Base-by-base conservation (phyloP, 2,329 filamentous ascomycete species). In the Pochonia chlamydosporia region DNA sequence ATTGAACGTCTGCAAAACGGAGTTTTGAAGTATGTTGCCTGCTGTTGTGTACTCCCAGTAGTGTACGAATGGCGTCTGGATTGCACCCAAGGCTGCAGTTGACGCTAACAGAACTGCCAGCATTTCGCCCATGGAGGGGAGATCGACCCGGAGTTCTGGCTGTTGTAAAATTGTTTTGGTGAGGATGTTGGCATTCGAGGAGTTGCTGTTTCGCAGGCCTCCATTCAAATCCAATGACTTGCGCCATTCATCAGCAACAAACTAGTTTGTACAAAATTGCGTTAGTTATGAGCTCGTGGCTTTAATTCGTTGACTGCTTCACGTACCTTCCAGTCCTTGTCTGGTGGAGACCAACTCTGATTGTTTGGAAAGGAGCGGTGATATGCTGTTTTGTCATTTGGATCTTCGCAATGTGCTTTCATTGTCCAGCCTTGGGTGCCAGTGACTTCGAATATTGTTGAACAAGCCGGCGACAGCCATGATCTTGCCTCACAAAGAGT, bases 81-180 rank as follows among this genome's bases (percentile, higher is more conserved):
- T 64, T 2, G 81, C 67, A 8, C 78, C 74, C 37, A 82, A 70
- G 8, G 90, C 72, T 0, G 90, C 63, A 0, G 85, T 88, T 30
- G 78, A 82, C 4, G 81, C 79, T 0, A 79, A 76, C 56, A 90
- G 74, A 0, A 89, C 85, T 0, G 87, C 85, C 0, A 93, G 61
- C 0, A 84, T 83, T 63, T 93, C 88, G 0, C 81, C 82, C n/a
- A 87, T 72, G 3, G 82, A 87, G 0, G 88, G 88, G 0, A 84
- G 62, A 0, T 64, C 58, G 0, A 70, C 63, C 28, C 75, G 68
- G 1, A 88, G 70, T 0, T 48, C 44, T 0, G 66, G 61, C 4
- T 60, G 25, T 0, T 46, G 43, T 0, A 78, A 71, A 5, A 79
- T 71, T 11, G 79, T 63, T 51, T 84, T 74, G 23, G 78, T 78